phyloP scores from a whole-genome alignment of 345 rosid species.

The Crucihimalaya himalaica region DNA sequence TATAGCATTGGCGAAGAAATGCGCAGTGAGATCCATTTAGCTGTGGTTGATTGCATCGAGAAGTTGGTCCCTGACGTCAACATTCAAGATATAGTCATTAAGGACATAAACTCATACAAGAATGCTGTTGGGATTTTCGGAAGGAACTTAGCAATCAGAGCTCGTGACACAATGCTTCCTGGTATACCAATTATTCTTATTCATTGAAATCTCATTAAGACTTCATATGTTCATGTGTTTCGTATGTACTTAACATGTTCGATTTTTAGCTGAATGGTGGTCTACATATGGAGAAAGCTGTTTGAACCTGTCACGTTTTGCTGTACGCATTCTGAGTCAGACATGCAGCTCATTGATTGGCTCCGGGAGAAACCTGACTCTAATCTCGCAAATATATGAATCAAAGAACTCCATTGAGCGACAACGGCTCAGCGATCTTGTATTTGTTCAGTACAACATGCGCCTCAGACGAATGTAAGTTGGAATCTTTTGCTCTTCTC shows the following conservation, averaged over 20 bases:
- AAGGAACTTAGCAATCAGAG: conserved; percentile 86
- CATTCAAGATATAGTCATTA: conserved; percentile 72
- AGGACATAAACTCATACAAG: conserved; percentile 73
- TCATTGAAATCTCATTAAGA: neutral
- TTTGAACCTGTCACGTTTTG: conserved; percentile 82
- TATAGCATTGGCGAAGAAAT: conserved; percentile 67
- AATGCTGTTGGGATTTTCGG: conserved; percentile 82
- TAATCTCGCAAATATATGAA: conserved; percentile 52
- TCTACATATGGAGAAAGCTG: conserved; percentile 90
- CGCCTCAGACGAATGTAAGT: conserved; percentile 69
- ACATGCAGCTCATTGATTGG: conserved; percentile 61
- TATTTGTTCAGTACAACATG: conserved; percentile 82
- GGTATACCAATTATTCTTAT: conserved; percentile 41
- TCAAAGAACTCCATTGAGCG: conserved; percentile 76
- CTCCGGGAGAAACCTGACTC: conserved; percentile 43
- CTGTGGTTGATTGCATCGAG: conserved; percentile 86
- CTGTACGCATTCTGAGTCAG: conserved; percentile 78
- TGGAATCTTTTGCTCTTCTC: neutral
- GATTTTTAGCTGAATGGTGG: conserved; percentile 92
- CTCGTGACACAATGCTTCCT: conserved; percentile 78
- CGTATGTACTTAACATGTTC: neutral
- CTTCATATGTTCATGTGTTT: neutral
- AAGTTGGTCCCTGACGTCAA: conserved; percentile 67
- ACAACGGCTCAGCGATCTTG: conserved; percentile 65
- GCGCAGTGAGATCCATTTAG: conserved; percentile 63